Evolutionary conservation across 2,329 filamentous ascomycete species (phyloP).

Genomic region (Hypoxylon sp.): DNA sequence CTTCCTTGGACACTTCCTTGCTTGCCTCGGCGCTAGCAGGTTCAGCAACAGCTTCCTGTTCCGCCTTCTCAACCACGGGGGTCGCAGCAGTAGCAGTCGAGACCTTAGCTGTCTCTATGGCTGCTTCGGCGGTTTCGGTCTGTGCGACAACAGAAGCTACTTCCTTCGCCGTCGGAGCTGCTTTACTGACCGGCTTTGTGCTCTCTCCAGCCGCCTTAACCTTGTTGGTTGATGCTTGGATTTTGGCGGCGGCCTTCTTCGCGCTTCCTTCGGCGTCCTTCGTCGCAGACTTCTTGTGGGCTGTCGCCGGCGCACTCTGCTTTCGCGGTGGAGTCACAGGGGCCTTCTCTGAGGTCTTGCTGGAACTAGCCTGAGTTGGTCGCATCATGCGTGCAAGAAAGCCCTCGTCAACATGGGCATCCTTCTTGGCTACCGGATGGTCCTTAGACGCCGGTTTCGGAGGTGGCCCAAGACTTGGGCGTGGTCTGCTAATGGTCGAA

Average conservation of each 20-base stretch:
- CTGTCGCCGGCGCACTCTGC: slow-evolving; percentile 35
- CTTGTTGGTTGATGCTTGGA: slow-evolving; percentile 48
- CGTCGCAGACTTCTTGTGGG: slow-evolving; percentile 39
- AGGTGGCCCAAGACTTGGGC: slow-evolving; percentile 71
- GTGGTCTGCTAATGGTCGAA: slow-evolving; percentile 61
- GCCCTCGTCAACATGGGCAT: slow-evolving; percentile 74
- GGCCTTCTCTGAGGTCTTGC: slow-evolving; percentile 76
- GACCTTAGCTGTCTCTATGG: slow-evolving; percentile 42
- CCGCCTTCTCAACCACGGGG: slow-evolving; percentile 41
- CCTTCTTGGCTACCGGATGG: slow-evolving; percentile 63
- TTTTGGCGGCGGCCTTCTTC: slow-evolving; percentile 50
- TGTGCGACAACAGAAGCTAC: slow-evolving; percentile 46
- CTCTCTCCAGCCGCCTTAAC: slow-evolving; percentile 42
- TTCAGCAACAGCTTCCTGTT: slow-evolving; percentile 29
- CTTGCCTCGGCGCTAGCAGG: slow-evolving; percentile 16
- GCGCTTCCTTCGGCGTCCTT: slow-evolving; percentile 47
- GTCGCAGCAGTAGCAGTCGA: slow-evolving; percentile 42
- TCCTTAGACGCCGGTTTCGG: slow-evolving; percentile 70
- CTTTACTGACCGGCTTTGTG: slow-evolving; percentile 41
- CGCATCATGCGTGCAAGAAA: slow-evolving; percentile 88
- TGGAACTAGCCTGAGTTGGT: slow-evolving; percentile 78
- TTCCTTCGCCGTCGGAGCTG: slow-evolving; percentile 49
- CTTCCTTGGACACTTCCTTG: slow-evolving; percentile 16
- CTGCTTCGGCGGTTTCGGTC: slow-evolving; percentile 43
- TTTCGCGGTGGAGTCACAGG: slow-evolving; percentile 66